Base-by-base conservation (phyloP, 225 moss, liverwort and hornwort genomes). In the Lunularia cruciata region DNA sequence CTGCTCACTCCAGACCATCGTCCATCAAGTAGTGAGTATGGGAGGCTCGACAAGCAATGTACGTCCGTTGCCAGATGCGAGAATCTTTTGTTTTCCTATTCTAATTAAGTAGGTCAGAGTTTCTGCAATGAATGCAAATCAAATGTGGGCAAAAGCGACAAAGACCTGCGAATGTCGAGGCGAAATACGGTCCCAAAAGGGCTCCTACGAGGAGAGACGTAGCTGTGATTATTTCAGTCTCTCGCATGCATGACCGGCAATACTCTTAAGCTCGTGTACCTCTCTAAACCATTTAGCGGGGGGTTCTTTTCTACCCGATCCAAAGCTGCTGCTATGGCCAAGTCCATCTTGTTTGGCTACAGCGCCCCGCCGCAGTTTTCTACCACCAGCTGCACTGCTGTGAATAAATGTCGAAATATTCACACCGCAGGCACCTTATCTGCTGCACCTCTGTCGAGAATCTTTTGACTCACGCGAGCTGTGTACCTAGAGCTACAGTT, bases 401-500 rank as follows among this genome's bases (percentile, higher is more conserved):
- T 2, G 6, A 55, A 27, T 15, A 55, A 30, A 55, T 20, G 55
- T 28, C n/a, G 28, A 31, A 55, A 55, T 28, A 14, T 55, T 6
- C 25, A 55, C 28, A 55, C 55, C 55, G 30, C 31, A 27, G 55
- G 55, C 28, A 27, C 55, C 55, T 55, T 55, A 55, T 55, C 55
- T 55, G 55, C 28, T 11, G 26, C 55, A 55, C 6, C 55, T 55
- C 30, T 55, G 55, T 55, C 55, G 28, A 31, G 55, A 55, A 55
- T 55, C 55, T 55, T 55, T 28, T 55, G 55, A 31, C 30, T 55
- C 55, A 55, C 55, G 55, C 55, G n/a, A 55, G 30, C 55, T n/a
- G n/a, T n/a, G n/a, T n/a, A n/a, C n/a, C n/a, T n/a, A n/a, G n/a
- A n/a, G 30, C 55, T 55, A 55, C 55, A 55, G 55, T 23, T 3